Evolutionary conservation across 23 red algal species (phyloP).

Genomic region (Chondrus crispus): DNA sequence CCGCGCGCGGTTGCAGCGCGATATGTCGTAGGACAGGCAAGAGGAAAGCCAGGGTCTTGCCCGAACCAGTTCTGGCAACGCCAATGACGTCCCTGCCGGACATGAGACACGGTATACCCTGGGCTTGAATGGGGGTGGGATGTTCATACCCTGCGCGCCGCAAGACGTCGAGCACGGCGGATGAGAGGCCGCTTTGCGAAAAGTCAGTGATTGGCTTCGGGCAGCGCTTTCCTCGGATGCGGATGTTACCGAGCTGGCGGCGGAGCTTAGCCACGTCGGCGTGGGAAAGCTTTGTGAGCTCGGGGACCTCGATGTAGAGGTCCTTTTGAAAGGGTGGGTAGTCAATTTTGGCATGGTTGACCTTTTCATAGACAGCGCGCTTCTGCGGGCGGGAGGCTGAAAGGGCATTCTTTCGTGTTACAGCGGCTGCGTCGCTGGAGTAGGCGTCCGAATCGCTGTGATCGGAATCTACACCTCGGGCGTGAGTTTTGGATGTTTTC

Average conservation of each 20-base stretch:
- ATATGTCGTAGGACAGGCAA: conserved; percentile 88
- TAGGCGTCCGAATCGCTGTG: too few species aligned
- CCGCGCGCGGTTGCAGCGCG: conserved; percentile 31
- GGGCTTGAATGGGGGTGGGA: conserved; percentile 86
- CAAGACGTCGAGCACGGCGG: conserved; percentile 67
- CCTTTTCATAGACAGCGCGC: conserved; percentile 66
- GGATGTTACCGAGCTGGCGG: conserved; percentile 61
- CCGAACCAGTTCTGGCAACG: conserved; percentile 90
- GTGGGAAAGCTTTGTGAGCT: conserved; percentile 48
- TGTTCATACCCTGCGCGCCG: conserved; percentile 35
- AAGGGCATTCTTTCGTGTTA: too few species aligned
- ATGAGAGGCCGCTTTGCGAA: conserved; percentile 77
- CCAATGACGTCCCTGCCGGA: conserved; percentile 86
- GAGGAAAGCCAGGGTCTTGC: conserved; percentile 95
- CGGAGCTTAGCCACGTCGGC: conserved; percentile 48
- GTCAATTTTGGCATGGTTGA: conserved; percentile 73
- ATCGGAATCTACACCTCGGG: too few species aligned
- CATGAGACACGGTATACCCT: conserved; percentile 89
- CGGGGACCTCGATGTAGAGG: conserved; percentile 72
- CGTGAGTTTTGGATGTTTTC: too few species aligned
- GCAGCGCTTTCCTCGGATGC: conserved; percentile 75
- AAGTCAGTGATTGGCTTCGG: conserved; percentile 70
- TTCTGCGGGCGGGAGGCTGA: too few species aligned
- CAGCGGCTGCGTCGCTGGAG: too few species aligned
- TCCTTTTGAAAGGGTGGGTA: conserved; percentile 82